Evolutionary conservation across 768 basidiomycete genomes (phyloP), one percentile per base, ranked within the genome.

Genomic region (Coprinellus micaceus): DNA sequence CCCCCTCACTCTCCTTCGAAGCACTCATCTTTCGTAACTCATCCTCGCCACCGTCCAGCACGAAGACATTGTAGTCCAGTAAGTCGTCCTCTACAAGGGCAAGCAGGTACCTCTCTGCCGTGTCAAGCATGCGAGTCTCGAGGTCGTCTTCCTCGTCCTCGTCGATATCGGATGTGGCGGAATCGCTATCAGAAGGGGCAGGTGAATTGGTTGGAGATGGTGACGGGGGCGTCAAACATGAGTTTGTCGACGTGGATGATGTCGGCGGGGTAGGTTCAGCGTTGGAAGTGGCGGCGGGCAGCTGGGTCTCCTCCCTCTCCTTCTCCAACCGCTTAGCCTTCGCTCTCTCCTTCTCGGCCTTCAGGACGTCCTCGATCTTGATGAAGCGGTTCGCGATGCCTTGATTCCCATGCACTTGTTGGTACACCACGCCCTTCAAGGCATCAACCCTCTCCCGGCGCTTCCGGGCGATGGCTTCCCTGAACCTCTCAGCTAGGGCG

Each of bases 1-100:
- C 66, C 36, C 71, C 48, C 6, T 29, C 48, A 24, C 28, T 29
- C 26, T 50, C 30, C 28, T 26, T 26, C 11, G 40, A 43, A 21
- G 10, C 10, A 43, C 33, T 33, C 33, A 43, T 72, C 50, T 62
- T 64, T 52, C 70, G 67, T 64, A 84, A 70, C 60, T 77, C 74
- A 1, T 74, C 74, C 29, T 77, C 74, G 11, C 72, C 69, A 47
- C 86, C 84, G 46, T 82, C 79, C 21, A 92, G 78, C n/a, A 92
- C 78, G 61, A 85, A 92, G 49, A 91, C 89, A 59, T 88, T 88
- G 71, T 92, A 92, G 40, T 74, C 60, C 25, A 86, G 61, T 21
- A 84, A 74, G 10, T 64, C 65, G 11, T 59, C 57, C 10, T 61
- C 60, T 10, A 52, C 52, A 3, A 44, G 45, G 3, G 41, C 10